Evolutionary conservation across 2,329 filamentous ascomycete genomes (phyloP).

Genomic region (Furcasterigmium sp.): DNA sequence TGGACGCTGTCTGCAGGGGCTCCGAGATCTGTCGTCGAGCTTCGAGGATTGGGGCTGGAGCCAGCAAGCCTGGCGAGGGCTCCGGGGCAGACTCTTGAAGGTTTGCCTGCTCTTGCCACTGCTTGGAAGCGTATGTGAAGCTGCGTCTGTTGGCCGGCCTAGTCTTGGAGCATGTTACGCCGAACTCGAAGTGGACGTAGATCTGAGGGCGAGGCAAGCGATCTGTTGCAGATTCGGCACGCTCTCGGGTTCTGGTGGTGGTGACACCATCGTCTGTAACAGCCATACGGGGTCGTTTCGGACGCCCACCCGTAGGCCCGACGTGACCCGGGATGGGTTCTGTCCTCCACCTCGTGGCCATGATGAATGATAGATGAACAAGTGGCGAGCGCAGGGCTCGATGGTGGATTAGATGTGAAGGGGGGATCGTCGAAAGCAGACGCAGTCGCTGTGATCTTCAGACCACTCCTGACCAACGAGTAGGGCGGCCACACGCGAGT

Average conservation of each 20-base stretch:
- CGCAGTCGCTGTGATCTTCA: too few species aligned
- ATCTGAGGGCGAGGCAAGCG: conserved; percentile 30
- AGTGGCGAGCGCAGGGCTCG: not conserved
- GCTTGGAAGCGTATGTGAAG: conserved; percentile 41
- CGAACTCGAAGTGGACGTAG: conserved; percentile 47
- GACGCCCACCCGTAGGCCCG: conserved; percentile 17
- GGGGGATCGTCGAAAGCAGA: too few species aligned
- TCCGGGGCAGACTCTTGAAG: conserved; percentile 42
- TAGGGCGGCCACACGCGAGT: too few species aligned
- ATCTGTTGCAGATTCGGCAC: conserved; percentile 17
- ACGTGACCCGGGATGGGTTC: conserved; percentile 14
- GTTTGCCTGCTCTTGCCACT: conserved; percentile 30
- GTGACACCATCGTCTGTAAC: too few species aligned
- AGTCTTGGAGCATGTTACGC: conserved; percentile 44
- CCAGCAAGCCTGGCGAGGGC: conserved; percentile 38
- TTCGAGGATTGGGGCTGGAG: too few species aligned
- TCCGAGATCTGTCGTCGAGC: too few species aligned
- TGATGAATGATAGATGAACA: conserved; percentile 12
- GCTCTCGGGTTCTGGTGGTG: conserved; percentile 15
- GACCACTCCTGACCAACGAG: too few species aligned
- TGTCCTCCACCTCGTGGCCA: conserved; percentile 14
- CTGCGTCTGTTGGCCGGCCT: conserved; percentile 37
- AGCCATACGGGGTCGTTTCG: too few species aligned
- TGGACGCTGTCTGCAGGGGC: not conserved
- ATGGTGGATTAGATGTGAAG: not conserved